Percentiles rank a stretch among this genome's conserved stretches.
Conservation (phyloP, 2,329 filamentous ascomycete species). For the Harringtonia aguacate region DNA sequence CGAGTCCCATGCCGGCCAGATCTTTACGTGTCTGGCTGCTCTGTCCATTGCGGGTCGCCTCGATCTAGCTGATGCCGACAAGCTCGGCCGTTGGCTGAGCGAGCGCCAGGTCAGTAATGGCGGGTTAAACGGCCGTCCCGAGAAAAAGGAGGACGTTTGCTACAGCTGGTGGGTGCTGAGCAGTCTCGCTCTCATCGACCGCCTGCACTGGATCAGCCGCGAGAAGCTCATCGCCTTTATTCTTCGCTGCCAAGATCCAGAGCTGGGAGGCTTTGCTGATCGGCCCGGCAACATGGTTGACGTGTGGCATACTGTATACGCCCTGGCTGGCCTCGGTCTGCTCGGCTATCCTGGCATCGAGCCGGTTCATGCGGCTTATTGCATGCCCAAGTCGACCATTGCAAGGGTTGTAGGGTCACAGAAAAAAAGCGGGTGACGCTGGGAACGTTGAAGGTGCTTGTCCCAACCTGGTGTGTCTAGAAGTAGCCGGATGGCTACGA, state of each 20-base stretch:
- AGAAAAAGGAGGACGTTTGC: slow-evolving; percentile 94
- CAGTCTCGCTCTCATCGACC: slow-evolving; percentile 79
- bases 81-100: slow-evolving; percentile 80
- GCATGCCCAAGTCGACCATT: slow-evolving; percentile 60
- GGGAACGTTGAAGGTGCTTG: background rate
- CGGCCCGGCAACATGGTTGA: slow-evolving; percentile 91
- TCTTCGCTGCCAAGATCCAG: slow-evolving; percentile 74
- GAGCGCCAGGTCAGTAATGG: slow-evolving; percentile 82
- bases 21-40: slow-evolving; percentile 87
- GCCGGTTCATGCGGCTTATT: slow-evolving; percentile 81
- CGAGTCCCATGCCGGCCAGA: slow-evolving; percentile 90
- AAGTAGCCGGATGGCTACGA: too few relatives aligned
- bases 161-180: slow-evolving; percentile 99
- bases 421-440: background rate
- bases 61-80: slow-evolving; percentile 73
- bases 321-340: slow-evolving; percentile 77
- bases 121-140: slow-evolving; percentile 85
- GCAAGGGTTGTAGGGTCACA: slow-evolving; percentile 41
- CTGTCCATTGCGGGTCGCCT: slow-evolving; percentile 73
- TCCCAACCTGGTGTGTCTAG: too few relatives aligned
- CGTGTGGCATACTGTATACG: slow-evolving; percentile 92
- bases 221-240: slow-evolving; percentile 74
- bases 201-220: slow-evolving; percentile 87
- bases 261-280: slow-evolving; percentile 79
- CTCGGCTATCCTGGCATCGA: slow-evolving; percentile 66